Evolutionary conservation across 805 yeast genomes (phyloP).

Genomic region (Yamadazyma insecticola): DNA sequence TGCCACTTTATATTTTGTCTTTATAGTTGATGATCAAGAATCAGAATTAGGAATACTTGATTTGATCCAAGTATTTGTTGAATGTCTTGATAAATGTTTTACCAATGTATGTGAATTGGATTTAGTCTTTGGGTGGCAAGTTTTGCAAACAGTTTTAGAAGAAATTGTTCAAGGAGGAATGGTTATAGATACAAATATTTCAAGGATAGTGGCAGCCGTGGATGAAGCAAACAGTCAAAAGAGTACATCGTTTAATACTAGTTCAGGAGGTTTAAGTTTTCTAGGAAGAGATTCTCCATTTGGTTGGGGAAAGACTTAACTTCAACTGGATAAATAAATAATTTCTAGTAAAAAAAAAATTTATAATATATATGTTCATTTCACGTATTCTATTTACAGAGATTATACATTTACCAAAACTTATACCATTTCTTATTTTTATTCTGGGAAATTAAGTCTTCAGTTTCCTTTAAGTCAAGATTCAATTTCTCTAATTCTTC

Average conservation of each 20-base stretch:
- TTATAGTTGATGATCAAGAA: constrained; percentile 94
- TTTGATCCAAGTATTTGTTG: constrained; percentile 94
- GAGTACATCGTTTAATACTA: constrained; percentile 17
- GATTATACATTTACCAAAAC: constrained; percentile 6
- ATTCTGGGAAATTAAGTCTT: constrained; percentile 17
- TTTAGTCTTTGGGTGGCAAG: constrained; percentile 98
- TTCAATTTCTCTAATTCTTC: too few species aligned
- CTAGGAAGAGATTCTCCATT: constrained; percentile 18
- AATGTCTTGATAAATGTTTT: constrained; percentile 88
- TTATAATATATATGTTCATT: too few species aligned
- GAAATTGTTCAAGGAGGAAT: constrained; percentile 97
- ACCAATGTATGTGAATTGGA: constrained; percentile 93
- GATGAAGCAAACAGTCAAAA: constrained; percentile 64
- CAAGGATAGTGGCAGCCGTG: constrained; percentile 75
- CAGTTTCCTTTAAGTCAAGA: constrained; percentile 23
- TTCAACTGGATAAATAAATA: too few species aligned
- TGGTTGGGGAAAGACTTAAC: too few species aligned
- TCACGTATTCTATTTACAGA: too few species aligned
- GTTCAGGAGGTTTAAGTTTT: constrained; percentile 17
- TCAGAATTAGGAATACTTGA: constrained; percentile 91
- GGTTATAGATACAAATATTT: constrained; percentile 91
- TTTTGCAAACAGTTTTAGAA: constrained; percentile 81
- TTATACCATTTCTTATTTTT: constrained; percentile 18
- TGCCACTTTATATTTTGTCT: constrained; percentile 94
- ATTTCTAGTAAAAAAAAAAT: too few species aligned